Evolutionary conservation across 2,329 filamentous ascomycete genomes (phyloP).

Genomic region (Claviceps spartinae): DNA sequence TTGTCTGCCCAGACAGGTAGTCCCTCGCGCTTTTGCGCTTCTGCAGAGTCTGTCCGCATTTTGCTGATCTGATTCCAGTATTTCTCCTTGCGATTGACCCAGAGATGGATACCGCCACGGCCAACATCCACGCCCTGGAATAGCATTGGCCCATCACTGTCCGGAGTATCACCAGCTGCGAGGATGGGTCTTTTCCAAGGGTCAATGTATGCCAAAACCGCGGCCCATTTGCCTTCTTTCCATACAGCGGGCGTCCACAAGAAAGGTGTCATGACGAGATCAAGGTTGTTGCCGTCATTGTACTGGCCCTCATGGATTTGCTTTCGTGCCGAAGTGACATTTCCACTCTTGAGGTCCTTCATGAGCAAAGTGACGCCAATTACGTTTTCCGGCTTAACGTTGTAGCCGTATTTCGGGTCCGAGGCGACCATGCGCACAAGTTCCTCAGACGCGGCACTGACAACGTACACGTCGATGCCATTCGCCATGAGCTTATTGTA

Average conservation of each 20-base stretch:
- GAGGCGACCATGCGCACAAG: conserved; percentile 32
- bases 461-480: conserved; percentile 29
- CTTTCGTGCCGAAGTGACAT: conserved; percentile 23
- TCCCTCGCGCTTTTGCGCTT: conserved; percentile 20
- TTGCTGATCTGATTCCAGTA: conserved; percentile 20
- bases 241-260: conserved; percentile 30
- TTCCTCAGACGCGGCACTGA: conserved; percentile 29
- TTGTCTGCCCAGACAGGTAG: conserved; percentile 27
- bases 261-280: conserved; percentile 25
- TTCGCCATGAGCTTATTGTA: conserved; percentile 29
- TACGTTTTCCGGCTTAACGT: conserved; percentile 29
- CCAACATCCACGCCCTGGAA: conserved; percentile 30
- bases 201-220: conserved; percentile 28
- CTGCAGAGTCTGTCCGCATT: conserved; percentile 23
- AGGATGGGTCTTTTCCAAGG: conserved; percentile 29
- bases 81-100: conserved; percentile 25
- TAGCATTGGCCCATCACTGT: conserved; percentile 29
- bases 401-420: conserved; percentile 31
- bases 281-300: conserved; percentile 21
- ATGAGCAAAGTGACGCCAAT: conserved; percentile 28
- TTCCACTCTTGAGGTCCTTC: conserved; percentile 15
- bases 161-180: conserved; percentile 28
- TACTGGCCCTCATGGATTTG: conserved; percentile 26
- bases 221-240: conserved; percentile 30
- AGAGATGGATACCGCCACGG: conserved; percentile 27